Evolutionary conservation across 768 basidiomycete genomes (phyloP), one percentile per base, ranked within the genome.

Genomic region (Tulasnella sp.): DNA sequence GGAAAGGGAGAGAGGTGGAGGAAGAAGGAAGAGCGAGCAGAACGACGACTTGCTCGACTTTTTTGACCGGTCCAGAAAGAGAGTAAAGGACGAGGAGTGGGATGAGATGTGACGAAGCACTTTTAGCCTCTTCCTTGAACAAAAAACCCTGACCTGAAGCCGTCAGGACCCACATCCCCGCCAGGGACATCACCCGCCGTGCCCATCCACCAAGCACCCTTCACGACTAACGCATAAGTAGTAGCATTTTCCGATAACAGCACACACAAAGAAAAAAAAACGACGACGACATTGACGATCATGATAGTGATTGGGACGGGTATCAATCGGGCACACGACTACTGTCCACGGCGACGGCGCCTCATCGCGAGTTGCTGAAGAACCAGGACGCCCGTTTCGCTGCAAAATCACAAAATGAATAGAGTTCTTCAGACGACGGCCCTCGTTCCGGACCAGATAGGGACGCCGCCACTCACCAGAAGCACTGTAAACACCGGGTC

Each of bases 301-400:
- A 26, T 32, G 26, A 32, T 61, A 26, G 29, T 1, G 26, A 29
- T 3, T 3, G 57, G 57, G 9, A 61, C 11, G 57, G 57, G 57
- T 61, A 61, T 61, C 73, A 44, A 74, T 46, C 71, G 44, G n/a
- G 71, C 71, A 57, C 13, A 9, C 35, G 35, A 42, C 7, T 15
- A 42, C 40, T 40, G 40, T 3, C 42, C 42, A 42, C 42, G 10
- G 13, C 42, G 42, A 15, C 42, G 42, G 42, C 42, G 42, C 7
- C 46, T 71, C 51, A 55, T 23, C 77, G 77, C 32, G 71, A 44
- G 48, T 73, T 74, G 77, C 79, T 80, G 79, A 95, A 95, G 86
- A 95, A 95, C 94, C 94, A 95, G 78, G 94, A 95, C 74, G 94
- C 93, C 80, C 94, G 93, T 86, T 95, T 95, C 81, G 92, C 93